phyloP scores from a whole-genome alignment of 805 yeast genomes.

The Barnettozyma botsteinii region DNA sequence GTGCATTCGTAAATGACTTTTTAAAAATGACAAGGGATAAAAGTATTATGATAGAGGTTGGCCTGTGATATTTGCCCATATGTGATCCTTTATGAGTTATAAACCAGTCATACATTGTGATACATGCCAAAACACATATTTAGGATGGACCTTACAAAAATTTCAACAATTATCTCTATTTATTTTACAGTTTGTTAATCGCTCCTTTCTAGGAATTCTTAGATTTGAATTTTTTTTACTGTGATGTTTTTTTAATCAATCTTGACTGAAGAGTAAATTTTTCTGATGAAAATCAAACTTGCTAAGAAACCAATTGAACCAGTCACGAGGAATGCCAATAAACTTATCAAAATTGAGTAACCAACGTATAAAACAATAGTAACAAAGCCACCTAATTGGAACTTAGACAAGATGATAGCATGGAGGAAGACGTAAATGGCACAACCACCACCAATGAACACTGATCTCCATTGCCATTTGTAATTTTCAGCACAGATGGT shows the following conservation, averaged over 20 bases:
- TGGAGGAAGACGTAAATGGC: constrained; percentile 80
- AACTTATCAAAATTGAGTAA: constrained; percentile 68
- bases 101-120: no score
- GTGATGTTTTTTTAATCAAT: constrained; percentile 52
- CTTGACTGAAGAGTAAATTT: constrained; percentile 79
- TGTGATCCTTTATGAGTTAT: no score
- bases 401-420: constrained; percentile 67
- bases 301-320: constrained; percentile 85
- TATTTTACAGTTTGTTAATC: no score
- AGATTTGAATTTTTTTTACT: no score
- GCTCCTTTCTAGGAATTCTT: no score
- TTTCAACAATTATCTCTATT: no score
- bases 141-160: no score
- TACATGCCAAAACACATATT: no score
- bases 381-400: constrained; percentile 64
- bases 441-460: constrained; percentile 85
- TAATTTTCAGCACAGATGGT: constrained; percentile 86
- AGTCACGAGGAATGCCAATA: constrained; percentile 70
- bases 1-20: no score
- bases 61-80: no score
- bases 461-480: constrained; percentile 96
- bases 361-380: constrained; percentile 79
- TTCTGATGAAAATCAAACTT: constrained; percentile 66
- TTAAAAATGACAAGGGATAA: no score
- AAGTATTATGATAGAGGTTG: no score